Conservation (phyloP, 2,329 filamentous ascomycete genomes). For the Cryphonectria radicalis region DNA sequence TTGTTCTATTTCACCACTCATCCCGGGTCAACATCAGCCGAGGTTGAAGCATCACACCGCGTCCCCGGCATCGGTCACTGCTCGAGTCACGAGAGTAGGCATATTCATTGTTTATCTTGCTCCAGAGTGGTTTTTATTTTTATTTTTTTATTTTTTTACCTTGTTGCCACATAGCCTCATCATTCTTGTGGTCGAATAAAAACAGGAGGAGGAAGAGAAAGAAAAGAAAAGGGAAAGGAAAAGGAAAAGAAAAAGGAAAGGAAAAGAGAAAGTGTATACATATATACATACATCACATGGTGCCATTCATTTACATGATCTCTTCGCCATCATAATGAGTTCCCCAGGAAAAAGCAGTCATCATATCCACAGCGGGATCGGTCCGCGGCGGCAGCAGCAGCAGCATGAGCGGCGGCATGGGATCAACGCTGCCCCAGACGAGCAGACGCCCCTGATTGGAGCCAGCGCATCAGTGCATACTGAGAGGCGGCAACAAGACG, state of each 20-base stretch:
- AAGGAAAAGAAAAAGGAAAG: not conserved
- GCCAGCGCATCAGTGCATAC: slow-evolving; percentile 7
- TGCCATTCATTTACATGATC: not conserved
- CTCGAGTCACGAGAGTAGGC: not conserved
- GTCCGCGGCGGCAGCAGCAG: not conserved
- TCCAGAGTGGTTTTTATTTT: not conserved
- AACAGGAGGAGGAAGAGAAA: not conserved
- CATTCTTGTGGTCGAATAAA: not conserved
- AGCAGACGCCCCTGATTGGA: slow-evolving; percentile 26
- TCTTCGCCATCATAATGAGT: slow-evolving; percentile 15
- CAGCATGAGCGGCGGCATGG: not conserved
- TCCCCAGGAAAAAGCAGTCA: not conserved
- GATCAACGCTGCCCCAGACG: slow-evolving; percentile 17
- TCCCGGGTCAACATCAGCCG: not conserved
- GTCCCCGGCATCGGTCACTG: not conserved
- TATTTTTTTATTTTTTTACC: not conserved
- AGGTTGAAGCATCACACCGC: not conserved
- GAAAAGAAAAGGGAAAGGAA: too few species aligned
- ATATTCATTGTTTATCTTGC: not conserved
- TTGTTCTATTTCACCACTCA: not conserved
- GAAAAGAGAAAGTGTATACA: not conserved
- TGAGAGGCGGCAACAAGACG: slow-evolving; percentile 9
- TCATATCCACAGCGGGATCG: slow-evolving; percentile 5
- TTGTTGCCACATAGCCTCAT: not conserved
- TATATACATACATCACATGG: not conserved